These are phyloP conservation scores for Podaxis pistillaris DNA, from an alignment of 768 basidiomycete species.

Conservation along the genomic window DNA sequence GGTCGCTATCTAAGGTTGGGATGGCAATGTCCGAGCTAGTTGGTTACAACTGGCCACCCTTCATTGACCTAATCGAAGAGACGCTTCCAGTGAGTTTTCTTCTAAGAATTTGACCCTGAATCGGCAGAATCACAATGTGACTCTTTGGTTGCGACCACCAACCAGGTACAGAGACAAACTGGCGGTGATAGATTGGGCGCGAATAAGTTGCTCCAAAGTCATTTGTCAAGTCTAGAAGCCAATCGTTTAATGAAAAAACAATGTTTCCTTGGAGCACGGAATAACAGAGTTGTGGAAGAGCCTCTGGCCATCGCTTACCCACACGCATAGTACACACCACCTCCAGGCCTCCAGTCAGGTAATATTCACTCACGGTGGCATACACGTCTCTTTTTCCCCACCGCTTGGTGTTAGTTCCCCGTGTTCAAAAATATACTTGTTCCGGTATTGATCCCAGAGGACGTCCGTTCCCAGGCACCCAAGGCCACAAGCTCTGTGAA, in stretches of 20 bases:
- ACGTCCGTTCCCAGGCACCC: not conserved
- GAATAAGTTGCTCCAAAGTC: not conserved
- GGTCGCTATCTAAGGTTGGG: constrained; percentile 11
- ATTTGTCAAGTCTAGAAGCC: not conserved
- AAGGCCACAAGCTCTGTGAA: not conserved
- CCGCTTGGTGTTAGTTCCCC: not conserved
- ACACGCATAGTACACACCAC: too few relatives aligned
- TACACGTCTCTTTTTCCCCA: not conserved
- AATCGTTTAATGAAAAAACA: constrained; percentile 17
- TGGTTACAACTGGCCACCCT: not conserved
- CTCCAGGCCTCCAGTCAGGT: not conserved
- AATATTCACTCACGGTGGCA: not conserved
- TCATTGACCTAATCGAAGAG: not conserved
- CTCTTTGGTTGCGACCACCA: not conserved
- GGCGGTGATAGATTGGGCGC: not conserved
- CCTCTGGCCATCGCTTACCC: not conserved
- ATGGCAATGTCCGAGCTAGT: constrained; percentile 11
- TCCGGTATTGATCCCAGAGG: constrained; percentile 6
- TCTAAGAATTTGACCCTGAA: not conserved
- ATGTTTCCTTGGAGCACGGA: constrained; percentile 20
- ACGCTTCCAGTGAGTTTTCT: not conserved
- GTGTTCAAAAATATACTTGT: constrained; percentile 3
- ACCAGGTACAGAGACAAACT: not conserved
- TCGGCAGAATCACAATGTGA: not conserved
- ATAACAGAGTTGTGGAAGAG: constrained; percentile 13